Evolutionary conservation across 2,329 filamentous ascomycete species (phyloP).

Genomic region (Colletotrichum sp.): DNA sequence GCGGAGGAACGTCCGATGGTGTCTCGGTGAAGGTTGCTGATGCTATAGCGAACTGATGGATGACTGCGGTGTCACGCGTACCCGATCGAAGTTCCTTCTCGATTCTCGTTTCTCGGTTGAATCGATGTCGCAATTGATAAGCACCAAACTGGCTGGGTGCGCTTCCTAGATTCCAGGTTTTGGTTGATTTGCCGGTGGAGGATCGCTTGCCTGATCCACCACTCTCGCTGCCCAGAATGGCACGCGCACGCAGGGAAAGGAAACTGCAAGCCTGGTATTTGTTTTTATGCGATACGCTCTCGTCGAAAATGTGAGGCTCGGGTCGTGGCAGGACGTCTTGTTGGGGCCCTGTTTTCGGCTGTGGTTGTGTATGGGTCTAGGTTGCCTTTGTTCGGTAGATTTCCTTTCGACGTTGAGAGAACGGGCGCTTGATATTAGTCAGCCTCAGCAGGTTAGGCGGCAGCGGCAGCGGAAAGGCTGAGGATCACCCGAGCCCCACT

Average conservation of each 20-base stretch:
- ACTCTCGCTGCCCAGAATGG: conserved; percentile 11
- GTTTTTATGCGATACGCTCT: not conserved
- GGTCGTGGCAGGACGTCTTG: conserved; percentile 8
- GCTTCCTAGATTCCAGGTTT: not conserved
- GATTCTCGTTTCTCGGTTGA: not conserved
- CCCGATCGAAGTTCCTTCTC: not conserved
- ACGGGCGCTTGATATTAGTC: conserved; percentile 18
- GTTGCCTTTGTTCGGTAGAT: conserved; percentile 37
- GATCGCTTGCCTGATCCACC: conserved; percentile 12
- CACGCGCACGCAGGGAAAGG: not conserved
- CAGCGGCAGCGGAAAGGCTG: conserved; percentile 6
- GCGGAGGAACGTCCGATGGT: not conserved
- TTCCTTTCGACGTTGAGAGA: conserved; percentile 29
- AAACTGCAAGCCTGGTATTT: not conserved
- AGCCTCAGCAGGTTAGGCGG: conserved; percentile 2
- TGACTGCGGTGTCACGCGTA: not conserved
- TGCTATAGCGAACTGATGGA: not conserved
- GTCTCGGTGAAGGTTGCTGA: not conserved
- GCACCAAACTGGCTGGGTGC: not conserved
- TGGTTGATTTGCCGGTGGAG: not conserved
- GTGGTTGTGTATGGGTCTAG: conserved; percentile 43
- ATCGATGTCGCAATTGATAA: not conserved
- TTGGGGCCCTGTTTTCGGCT: conserved; percentile 26
- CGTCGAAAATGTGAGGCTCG: not conserved
- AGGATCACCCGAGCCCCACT: conserved; percentile 7